Evolutionary conservation across 2,329 filamentous ascomycete species (phyloP).

Genomic region (Myriangium duriaei): DNA sequence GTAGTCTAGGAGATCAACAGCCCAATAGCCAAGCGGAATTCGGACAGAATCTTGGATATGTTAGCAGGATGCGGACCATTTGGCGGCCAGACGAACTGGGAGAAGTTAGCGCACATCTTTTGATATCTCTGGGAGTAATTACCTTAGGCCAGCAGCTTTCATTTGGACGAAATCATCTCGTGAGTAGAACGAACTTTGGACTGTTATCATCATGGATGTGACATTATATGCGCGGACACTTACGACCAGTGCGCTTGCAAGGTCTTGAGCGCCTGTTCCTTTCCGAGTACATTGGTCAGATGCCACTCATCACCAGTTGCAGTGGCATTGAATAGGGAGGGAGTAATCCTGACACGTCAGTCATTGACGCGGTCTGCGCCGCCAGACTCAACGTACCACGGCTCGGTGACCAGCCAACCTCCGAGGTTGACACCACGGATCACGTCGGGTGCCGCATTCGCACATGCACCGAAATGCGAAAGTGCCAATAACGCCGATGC

Average conservation of each 20-base stretch:
- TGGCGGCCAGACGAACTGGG: not conserved
- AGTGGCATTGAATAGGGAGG: conserved; percentile 13
- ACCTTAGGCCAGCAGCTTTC: conserved; percentile 14
- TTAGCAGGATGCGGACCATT: not conserved
- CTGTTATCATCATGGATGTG: conserved; percentile 1
- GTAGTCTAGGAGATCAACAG: conserved; percentile 35
- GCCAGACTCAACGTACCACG: conserved; percentile 11
- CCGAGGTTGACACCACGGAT: conserved; percentile 17
- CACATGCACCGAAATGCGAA: not conserved
- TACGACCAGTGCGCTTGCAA: conserved; percentile 16
- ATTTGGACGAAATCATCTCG: conserved; percentile 16
- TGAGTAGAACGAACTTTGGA: conserved; percentile 12
- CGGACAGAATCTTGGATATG: conserved; percentile 12
- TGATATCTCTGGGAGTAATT: not conserved
- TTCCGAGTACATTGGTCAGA: conserved; percentile 15
- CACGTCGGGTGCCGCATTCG: not conserved
- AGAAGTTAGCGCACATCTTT: not conserved
- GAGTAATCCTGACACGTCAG: conserved; percentile 11
- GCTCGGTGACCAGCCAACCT: conserved; percentile 16
- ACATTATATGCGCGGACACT: not conserved
- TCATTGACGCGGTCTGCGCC: not conserved
- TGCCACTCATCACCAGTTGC: conserved; percentile 16
- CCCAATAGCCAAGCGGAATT: conserved; percentile 23
- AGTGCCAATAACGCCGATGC: not conserved
- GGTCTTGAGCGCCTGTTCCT: conserved; percentile 12